Base-by-base conservation (phyloP, 2,329 filamentous ascomycete species). In the Setomelanomma holmii region DNA sequence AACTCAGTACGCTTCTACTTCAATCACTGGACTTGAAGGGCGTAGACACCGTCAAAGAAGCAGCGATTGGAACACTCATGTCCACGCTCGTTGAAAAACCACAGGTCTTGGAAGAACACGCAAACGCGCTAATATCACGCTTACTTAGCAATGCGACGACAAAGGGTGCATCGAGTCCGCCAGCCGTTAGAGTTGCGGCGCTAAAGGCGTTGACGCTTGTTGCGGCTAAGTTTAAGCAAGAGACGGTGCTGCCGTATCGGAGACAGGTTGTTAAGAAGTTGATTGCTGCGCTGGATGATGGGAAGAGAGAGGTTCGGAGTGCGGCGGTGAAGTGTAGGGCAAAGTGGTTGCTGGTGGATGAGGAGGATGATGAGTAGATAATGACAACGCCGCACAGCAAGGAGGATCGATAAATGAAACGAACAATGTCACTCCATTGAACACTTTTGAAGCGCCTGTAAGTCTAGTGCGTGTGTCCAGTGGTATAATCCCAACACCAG, bases 251-350 rank as follows among this genome's bases (percentile, higher is more conserved):
- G 16, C 81, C 83, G 7, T 83, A 84, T 51, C 81, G 84, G 60
- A 76, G 76, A 42, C 78, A 82, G 42, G 85, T 89, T 7, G 75
- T 86, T 41, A 82, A 82, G 64, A 78, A 79, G 19, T 69, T 89
- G 62, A 75, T 79, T 39, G 69, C 64, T 14, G 80, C 83, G 21
- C 66, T 89, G 57, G 86, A 89, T 75, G 86, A 89, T 71, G 76
- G 76, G 24, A 88, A 85, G 74, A 76, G 86, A 55, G 79, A 80
- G 66, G 86, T 89, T 8, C 78, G 86, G 36, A 81, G 83, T 56
- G 84, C 84, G 52, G 86, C 85, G 12, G 85, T 88, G 21, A 81
- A 80, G 74, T 86, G 85, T 56, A 73, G 84, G 45, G 80, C 76
- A n/a, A 82, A 78, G 49, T 88, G 86, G 86, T 67, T 86, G 46